Percentiles rank a stretch among this genome's conserved stretches.
Conservation (phyloP, 2,329 filamentous ascomycete genomes). For the Fusarium chuoi region DNA sequence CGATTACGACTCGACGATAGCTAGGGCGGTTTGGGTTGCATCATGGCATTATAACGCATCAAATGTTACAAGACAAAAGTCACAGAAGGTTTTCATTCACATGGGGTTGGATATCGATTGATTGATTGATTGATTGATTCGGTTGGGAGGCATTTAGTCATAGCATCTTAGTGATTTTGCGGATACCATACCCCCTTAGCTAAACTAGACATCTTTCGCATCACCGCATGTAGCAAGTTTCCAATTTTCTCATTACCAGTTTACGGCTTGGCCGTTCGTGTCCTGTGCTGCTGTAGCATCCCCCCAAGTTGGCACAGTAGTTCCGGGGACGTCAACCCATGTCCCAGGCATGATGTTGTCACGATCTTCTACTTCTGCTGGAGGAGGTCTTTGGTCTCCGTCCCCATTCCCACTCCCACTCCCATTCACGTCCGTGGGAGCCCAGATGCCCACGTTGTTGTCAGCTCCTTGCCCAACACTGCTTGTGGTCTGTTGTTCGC, state of each 20-base stretch:
- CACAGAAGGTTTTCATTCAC: not conserved
- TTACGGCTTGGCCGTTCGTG: conserved; percentile 41
- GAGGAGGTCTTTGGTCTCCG: not conserved
- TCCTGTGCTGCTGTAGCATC: conserved; percentile 47
- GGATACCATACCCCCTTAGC: conserved; percentile 30
- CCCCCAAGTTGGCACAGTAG: conserved; percentile 39
- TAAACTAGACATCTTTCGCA: conserved; percentile 28
- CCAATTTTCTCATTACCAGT: conserved; percentile 24
- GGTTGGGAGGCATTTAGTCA: conserved; percentile 11
- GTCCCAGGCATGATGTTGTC: conserved; percentile 49
- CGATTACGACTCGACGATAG: conserved; percentile 15
- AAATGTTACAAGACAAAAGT: conserved; percentile 5
- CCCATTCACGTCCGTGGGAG: not conserved
- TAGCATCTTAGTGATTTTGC: conserved; percentile 31
- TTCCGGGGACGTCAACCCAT: conserved; percentile 36
- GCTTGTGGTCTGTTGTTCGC: conserved; percentile 3
- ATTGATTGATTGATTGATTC: not conserved
- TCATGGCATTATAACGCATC: conserved; percentile 7
- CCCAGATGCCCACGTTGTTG: conserved; percentile 30
- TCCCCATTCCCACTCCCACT: not conserved
- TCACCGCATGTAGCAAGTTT: conserved; percentile 10
- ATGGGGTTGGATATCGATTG: conserved; percentile 5
- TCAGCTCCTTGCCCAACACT: conserved; percentile 23
- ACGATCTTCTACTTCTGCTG: conserved; percentile 4
- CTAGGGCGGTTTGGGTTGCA: conserved; percentile 15